Evolutionary conservation across 2,329 filamentous ascomycete species (phyloP), one percentile per base, ranked within the genome.

Genomic region (Scedosporium minutisporum): DNA sequence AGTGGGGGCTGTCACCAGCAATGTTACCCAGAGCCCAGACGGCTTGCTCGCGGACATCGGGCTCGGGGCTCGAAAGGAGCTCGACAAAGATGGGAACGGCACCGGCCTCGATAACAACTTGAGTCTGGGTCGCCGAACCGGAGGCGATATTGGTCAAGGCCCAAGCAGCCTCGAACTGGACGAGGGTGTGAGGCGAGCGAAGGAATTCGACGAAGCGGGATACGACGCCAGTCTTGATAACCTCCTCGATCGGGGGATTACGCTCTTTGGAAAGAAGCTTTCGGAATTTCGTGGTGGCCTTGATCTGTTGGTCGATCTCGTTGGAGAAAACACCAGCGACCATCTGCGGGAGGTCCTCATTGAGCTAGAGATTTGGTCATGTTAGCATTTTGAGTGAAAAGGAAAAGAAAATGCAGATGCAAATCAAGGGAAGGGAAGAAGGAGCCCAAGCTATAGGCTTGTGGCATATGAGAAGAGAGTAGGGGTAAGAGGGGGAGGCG

Each of bases 1-100:
- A 99, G 72, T 91, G 87, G 67, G 95, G 95, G 82, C 93, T 97
- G 76, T 99, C 95, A 78, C 95, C 95, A 67, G 95, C 95, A 78
- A 99, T 99, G 80, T 99, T 99, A 73, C 95, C 95, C 62, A 99
- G 82, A 55, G 95, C 95, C 95, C 95, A 99, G 62, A 99, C 95
- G 63, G 95, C 95, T 78, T 99, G 95, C 78, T 99, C 95, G 68
- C 95, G 86, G 55, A 99, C 95, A 82, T 99, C 95, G 62, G 95
- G 93, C 79, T 99, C 95, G 65, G 91, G 95, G 81, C 93, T 97
- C 73, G 83, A 91, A 67, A 99, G 83, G 65, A 99, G 85, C 81
- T 99, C 93, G 67, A 97, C 93, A 71, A 99, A 99, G 75, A 99
- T 99, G 63, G 95, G 95, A 51, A 99, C 95, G 67, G 95, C 95